These are phyloP conservation scores for Smallanthus sonchifolius DNA, from an alignment of 129 eudicot genomes.

Conservation along the genomic window DNA sequence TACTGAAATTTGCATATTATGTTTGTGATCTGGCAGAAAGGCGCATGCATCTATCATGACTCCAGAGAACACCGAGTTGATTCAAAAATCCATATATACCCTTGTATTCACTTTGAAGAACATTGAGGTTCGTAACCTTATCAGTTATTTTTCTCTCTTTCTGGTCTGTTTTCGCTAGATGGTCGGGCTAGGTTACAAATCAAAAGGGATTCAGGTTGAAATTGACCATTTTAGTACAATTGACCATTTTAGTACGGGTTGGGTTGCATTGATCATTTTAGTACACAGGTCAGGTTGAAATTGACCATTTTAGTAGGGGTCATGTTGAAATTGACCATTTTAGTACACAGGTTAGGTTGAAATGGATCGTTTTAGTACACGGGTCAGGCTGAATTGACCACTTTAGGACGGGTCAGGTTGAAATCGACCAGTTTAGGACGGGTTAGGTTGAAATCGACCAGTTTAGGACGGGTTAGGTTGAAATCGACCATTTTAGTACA, in stretches of 20 bases:
- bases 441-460: too few relatives aligned
- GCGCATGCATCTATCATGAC: slow-evolving; percentile 77
- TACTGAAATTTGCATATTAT: background rate
- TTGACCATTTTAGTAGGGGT: background rate
- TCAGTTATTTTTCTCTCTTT: background rate
- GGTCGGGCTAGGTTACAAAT: background rate
- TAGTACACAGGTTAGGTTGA: background rate
- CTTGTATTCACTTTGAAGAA: slow-evolving; percentile 83
- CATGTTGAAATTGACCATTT: background rate
- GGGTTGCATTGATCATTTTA: background rate
- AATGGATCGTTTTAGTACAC: background rate
- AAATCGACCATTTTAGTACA: too few relatives aligned
- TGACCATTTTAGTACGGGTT: background rate
- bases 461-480: too few relatives aligned
- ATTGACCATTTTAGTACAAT: background rate
- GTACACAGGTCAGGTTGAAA: background rate
- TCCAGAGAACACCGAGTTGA: slow-evolving; percentile 82
- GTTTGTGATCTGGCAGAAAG: slow-evolving; percentile 43
- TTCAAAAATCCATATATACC: slow-evolving; percentile 79
- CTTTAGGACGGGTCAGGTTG: too few relatives aligned
- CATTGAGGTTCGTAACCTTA: slow-evolving; percentile 53
- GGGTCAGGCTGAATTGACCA: too few relatives aligned
- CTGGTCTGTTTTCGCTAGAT: background rate
- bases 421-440: too few relatives aligned
- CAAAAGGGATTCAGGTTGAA: background rate